Evolutionary conservation across 2,329 filamentous ascomycete genomes (phyloP).

Genomic region (Lecanicillium sp.): DNA sequence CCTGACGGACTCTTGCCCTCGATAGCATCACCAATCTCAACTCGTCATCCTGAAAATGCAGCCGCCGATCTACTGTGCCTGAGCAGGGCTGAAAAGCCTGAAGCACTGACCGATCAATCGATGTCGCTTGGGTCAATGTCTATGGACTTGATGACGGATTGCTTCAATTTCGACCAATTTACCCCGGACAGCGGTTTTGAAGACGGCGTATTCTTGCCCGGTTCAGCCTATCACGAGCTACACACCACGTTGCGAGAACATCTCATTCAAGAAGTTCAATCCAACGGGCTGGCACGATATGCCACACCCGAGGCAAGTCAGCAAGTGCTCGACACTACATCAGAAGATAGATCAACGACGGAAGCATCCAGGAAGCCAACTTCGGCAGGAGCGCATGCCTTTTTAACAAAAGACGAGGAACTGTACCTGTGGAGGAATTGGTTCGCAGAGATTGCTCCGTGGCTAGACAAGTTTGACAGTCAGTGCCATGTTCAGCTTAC

Average conservation of each 20-base stretch:
- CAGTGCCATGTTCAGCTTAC: slow-evolving; percentile 38
- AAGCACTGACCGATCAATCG: slow-evolving; percentile 2
- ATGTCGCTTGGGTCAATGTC: slow-evolving; percentile 1
- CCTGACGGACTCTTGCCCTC: too few relatives aligned
- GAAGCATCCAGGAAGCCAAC: too few relatives aligned
- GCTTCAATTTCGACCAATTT: slow-evolving; percentile 13
- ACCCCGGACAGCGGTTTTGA: slow-evolving; percentile 23
- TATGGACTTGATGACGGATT: slow-evolving; percentile 12
- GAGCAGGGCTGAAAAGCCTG: slow-evolving; percentile 20
- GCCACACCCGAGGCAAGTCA: not conserved
- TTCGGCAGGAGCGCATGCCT: not conserved
- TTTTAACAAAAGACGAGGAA: slow-evolving; percentile 22
- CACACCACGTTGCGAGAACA: slow-evolving; percentile 35
- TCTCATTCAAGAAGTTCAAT: slow-evolving; percentile 34
- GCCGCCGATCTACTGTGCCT: slow-evolving; percentile 27
- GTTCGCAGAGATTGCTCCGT: slow-evolving; percentile 31
- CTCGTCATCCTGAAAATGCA: slow-evolving; percentile 22
- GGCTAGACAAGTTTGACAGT: slow-evolving; percentile 46
- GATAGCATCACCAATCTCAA: slow-evolving; percentile 1
- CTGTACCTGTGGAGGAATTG: slow-evolving; percentile 31
- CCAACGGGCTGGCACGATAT: slow-evolving; percentile 24
- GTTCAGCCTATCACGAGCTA: slow-evolving; percentile 36
- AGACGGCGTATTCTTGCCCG: slow-evolving; percentile 36
- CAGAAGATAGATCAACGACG: too few relatives aligned
- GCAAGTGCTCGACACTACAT: too few relatives aligned